Percentiles rank a stretch among this genome's conserved stretches.
Evolutionary conservation across 2,329 filamentous ascomycete species (phyloP).

Genomic region (Alternaria arbusti): DNA sequence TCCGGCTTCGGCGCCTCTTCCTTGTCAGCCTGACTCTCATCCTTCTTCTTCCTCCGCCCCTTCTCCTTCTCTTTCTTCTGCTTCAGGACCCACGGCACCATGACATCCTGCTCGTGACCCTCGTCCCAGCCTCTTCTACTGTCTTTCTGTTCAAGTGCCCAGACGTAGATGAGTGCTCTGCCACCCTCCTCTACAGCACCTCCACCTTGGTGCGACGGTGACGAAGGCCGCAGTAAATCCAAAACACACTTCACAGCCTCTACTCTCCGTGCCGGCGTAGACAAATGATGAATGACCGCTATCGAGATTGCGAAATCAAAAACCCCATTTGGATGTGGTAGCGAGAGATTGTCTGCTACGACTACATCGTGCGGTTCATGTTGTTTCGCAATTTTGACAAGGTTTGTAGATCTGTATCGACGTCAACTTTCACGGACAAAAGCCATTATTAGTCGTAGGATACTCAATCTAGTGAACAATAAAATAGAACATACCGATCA

Average conservation of each 20-base stretch:
- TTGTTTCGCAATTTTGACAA: slow-evolving; percentile 62
- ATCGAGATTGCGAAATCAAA: slow-evolving; percentile 95
- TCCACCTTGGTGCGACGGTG: background rate
- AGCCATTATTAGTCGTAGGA: background rate
- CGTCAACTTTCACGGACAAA: background rate
- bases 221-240: slow-evolving; percentile 60
- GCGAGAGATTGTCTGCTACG: slow-evolving; percentile 81
- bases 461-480: background rate
- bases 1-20: slow-evolving; percentile 13
- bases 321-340: slow-evolving; percentile 72
- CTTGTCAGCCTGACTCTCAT: background rate
- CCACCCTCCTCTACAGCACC: slow-evolving; percentile 51
- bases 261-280: slow-evolving; percentile 73
- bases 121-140: slow-evolving; percentile 91
- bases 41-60: slow-evolving; percentile 20
- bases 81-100: slow-evolving; percentile 91
- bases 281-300: slow-evolving; percentile 92
- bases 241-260: slow-evolving; percentile 76
- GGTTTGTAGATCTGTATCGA: slow-evolving; percentile 61
- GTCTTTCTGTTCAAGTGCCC: slow-evolving; percentile 89
- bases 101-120: slow-evolving; percentile 82
- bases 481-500: slow-evolving; percentile 69
- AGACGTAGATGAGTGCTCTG: slow-evolving; percentile 83
- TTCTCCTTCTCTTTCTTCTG: slow-evolving; percentile 45
- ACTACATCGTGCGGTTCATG: slow-evolving; percentile 69